Evolutionary conservation across 2,329 filamentous ascomycete genomes (phyloP).

Genomic region (Ascochyta fabae): DNA sequence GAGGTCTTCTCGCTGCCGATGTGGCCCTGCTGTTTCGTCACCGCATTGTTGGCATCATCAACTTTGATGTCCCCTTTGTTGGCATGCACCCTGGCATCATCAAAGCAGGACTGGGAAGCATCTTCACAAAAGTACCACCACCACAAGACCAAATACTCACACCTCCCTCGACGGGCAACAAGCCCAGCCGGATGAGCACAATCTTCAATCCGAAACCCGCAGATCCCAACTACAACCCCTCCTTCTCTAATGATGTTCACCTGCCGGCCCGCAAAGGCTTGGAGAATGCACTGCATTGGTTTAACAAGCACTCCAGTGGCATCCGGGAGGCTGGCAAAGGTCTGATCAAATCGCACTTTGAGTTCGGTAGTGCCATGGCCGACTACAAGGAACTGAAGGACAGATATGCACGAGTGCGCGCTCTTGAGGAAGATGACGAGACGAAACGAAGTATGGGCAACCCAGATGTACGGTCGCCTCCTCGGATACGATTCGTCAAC

Average conservation of each 20-base stretch:
- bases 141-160: constrained; percentile 35
- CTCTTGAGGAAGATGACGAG: constrained; percentile 73
- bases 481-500: constrained; percentile 79
- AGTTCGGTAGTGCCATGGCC: constrained; percentile 81
- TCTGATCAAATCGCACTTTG: constrained; percentile 79
- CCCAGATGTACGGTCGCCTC: constrained; percentile 43
- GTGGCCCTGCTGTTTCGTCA: constrained; percentile 77
- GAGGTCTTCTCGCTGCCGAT: constrained; percentile 82
- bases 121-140: constrained; percentile 64
- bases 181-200: constrained; percentile 43
- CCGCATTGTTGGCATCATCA: constrained; percentile 78
- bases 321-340: constrained; percentile 72
- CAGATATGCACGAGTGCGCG: constrained; percentile 73
- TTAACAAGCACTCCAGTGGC: constrained; percentile 80
- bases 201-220: constrained; percentile 47
- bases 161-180: constrained; percentile 20
- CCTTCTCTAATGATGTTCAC: constrained; percentile 75
- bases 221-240: constrained; percentile 75
- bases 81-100: constrained; percentile 90
- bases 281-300: constrained; percentile 73
- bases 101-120: constrained; percentile 77
- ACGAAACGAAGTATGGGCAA: constrained; percentile 39
- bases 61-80: constrained; percentile 84
- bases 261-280: constrained; percentile 73
- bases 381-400: constrained; percentile 74